Percentiles rank a stretch among this genome's conserved stretches.
These are phyloP conservation scores for Suaeda aralocaspica DNA, from an alignment of 148 eudicot species.

Conservation along the genomic window DNA sequence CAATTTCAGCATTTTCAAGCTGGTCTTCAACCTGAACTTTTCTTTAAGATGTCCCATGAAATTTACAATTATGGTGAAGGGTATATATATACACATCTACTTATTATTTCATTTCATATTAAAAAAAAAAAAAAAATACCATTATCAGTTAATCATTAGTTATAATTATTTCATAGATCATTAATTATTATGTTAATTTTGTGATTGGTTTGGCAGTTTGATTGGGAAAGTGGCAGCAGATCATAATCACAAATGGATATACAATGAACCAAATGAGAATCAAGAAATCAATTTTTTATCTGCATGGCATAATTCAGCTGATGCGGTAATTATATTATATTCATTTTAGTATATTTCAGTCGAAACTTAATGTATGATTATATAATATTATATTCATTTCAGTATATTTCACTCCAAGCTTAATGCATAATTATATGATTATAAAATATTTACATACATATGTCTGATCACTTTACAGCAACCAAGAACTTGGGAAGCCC, in stretches of 20 bases:
- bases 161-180: no score
- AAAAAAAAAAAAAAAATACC: no score
- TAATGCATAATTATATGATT: background rate
- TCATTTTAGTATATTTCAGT: background rate
- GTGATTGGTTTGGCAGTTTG: conserved; percentile 40
- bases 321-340: conserved; percentile 42
- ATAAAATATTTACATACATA: background rate
- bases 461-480: conserved; percentile 46
- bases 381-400: no score
- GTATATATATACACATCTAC: conserved; percentile 25
- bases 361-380: background rate
- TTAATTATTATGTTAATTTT: background rate
- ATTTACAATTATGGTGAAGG: conserved; percentile 98
- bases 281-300: conserved; percentile 93
- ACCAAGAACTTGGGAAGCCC: conserved; percentile 99
- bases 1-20: conserved; percentile 61
- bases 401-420: background rate
- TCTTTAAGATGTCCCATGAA: conserved; percentile 99
- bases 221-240: conserved; percentile 98
- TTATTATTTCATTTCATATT: background rate
- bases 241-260: conserved; percentile 92
- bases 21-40: conserved; percentile 86
- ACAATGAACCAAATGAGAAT: conserved; percentile 75
- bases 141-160: no score
- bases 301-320: conserved; percentile 92